Evolutionary conservation across 2,329 filamentous ascomycete genomes (phyloP).

Genomic region (Phyllosticta ampelicida): DNA sequence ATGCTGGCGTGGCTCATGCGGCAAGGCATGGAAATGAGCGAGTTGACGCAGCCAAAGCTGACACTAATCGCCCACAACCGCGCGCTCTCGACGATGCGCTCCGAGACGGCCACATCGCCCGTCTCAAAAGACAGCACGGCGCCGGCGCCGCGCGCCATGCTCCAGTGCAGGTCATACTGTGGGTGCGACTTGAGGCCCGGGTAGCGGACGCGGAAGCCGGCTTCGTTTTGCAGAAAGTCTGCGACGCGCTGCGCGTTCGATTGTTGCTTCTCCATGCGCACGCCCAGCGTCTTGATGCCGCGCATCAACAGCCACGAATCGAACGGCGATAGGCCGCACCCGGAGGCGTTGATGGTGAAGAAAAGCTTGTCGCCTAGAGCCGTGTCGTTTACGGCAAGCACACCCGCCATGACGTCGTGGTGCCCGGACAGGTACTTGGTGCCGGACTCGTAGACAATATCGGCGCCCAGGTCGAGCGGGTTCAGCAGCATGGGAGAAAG

Average conservation of each 20-base stretch:
- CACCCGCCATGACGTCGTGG: slow-evolving; percentile 97
- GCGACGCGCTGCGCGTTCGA: slow-evolving; percentile 83
- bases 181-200: slow-evolving; percentile 90
- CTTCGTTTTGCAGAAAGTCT: slow-evolving; percentile 69
- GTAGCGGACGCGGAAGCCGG: slow-evolving; percentile 91
- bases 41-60: slow-evolving; percentile 97
- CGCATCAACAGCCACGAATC: slow-evolving; percentile 93
- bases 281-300: slow-evolving; percentile 90
- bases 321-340: slow-evolving; percentile 87
- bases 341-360: slow-evolving; percentile 94
- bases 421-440: slow-evolving; percentile 98
- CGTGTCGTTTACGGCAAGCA: slow-evolving; percentile 80
- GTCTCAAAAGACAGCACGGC: slow-evolving; percentile 96
- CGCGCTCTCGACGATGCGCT: slow-evolving; percentile 88
- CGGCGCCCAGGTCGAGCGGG: slow-evolving; percentile 85
- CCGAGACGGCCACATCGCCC: slow-evolving; percentile 69
- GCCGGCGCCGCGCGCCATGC: slow-evolving; percentile 85
- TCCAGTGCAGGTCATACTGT: slow-evolving; percentile 93
- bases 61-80: slow-evolving; percentile 92
- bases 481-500: slow-evolving; percentile 90
- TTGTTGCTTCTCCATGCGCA: slow-evolving; percentile 98
- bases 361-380: slow-evolving; percentile 79
- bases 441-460: slow-evolving; percentile 94
- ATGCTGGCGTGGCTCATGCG: slow-evolving; percentile 99
- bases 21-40: slow-evolving; percentile 97